A percentile compares a stretch with the other conserved stretches of the same genome.
These are phyloP conservation scores for Phanerochaete carnosa DNA, from an alignment of 768 basidiomycete genomes.

Conservation along the genomic window DNA sequence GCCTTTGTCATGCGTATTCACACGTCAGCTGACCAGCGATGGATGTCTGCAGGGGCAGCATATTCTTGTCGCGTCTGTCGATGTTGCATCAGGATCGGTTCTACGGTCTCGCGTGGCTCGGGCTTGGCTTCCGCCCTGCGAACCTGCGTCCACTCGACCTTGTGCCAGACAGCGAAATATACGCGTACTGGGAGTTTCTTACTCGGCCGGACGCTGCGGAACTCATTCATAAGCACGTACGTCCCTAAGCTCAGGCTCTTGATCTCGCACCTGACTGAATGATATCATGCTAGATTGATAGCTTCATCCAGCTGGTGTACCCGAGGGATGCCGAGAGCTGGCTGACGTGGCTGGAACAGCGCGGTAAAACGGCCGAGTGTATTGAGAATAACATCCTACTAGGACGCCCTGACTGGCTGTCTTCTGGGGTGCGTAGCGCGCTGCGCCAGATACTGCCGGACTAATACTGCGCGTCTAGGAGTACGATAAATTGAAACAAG, in stretches of 20 bases:
- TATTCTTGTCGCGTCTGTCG: conserved; percentile 32
- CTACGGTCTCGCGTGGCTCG: conserved; percentile 34
- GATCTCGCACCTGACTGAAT: conserved; percentile 83
- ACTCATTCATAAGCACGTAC: not conserved
- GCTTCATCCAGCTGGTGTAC: conserved; percentile 55
- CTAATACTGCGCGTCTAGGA: not conserved
- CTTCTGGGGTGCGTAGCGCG: not conserved
- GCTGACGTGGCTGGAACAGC: conserved; percentile 42
- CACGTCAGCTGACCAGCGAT: conserved; percentile 3
- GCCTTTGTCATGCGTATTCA: not conserved
- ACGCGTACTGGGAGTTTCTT: not conserved
- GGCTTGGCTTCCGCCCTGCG: conserved; percentile 28
- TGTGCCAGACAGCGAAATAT: not conserved
- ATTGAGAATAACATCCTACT: conserved; percentile 78
- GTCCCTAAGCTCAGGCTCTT: conserved; percentile 80
- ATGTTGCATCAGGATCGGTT: conserved; percentile 38
- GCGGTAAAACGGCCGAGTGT: conserved; percentile 85
- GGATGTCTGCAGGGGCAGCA: conserved; percentile 30
- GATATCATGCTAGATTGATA: conserved; percentile 90
- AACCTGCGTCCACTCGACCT: not conserved
- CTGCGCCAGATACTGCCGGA: not conserved
- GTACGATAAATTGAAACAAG: not conserved
- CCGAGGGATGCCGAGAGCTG: conserved; percentile 31
- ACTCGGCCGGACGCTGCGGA: not conserved
- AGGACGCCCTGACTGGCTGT: conserved; percentile 48